Percentiles rank a stretch among this genome's conserved stretches.
Conservation (phyloP, 1,139 yeast species). For the Eremothecium gossypii region DNA sequence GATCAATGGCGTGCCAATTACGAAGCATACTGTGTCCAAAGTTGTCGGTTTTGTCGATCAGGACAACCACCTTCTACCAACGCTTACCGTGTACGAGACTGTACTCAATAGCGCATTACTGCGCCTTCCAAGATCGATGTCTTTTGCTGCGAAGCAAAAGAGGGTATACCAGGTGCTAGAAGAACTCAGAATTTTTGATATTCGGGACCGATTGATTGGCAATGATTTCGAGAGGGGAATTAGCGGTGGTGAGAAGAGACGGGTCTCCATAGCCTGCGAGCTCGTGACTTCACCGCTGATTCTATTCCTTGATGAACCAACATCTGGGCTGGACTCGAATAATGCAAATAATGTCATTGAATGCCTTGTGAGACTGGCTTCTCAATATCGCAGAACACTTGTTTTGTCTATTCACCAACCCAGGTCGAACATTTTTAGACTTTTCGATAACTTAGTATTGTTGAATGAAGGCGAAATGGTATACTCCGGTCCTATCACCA, state of each 20-base stretch:
- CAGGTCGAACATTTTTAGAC: constrained; percentile 87
- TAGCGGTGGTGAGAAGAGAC: constrained; percentile 86
- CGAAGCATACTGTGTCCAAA: constrained; percentile 44
- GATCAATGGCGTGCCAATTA: constrained; percentile 54
- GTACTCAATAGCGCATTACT: constrained; percentile 85
- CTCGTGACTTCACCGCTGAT: constrained; percentile 79
- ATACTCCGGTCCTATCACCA: constrained; percentile 74
- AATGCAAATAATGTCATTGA: constrained; percentile 90
- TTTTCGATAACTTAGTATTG: constrained; percentile 73
- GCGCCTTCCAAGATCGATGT: constrained; percentile 75
- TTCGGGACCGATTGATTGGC: constrained; percentile 82
- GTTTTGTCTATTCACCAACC: constrained; percentile 95
- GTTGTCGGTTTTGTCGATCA: constrained; percentile 96
- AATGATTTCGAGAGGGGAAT: constrained; percentile 86
- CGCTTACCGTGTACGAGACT: constrained; percentile 91
- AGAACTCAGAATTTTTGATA: constrained; percentile 73
- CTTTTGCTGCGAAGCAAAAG: constrained; percentile 58
- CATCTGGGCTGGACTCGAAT: constrained; percentile 89
- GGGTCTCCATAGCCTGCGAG: constrained; percentile 87
- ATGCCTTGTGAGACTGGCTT: constrained; percentile 68
- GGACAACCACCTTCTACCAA: constrained; percentile 83
- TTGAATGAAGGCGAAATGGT: constrained; percentile 80
- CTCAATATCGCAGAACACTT: constrained; percentile 75
- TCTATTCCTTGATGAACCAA: constrained; percentile 78
- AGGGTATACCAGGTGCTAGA: constrained; percentile 78